These are phyloP conservation scores for Calocera cornea DNA, from an alignment of 768 basidiomycete genomes.

Conservation along the genomic window DNA sequence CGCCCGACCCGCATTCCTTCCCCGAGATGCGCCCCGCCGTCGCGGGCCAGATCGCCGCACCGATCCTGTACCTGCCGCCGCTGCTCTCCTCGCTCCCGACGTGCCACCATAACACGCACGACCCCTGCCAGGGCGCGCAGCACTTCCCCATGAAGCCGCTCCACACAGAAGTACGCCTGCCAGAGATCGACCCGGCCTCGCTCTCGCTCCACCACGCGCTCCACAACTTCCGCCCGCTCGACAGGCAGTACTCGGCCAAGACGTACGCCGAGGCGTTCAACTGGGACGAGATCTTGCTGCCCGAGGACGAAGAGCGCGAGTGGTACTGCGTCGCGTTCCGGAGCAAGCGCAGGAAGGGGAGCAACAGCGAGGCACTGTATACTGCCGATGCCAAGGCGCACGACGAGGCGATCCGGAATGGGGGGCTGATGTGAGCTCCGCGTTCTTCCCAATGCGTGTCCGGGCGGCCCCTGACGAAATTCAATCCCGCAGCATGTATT, in stretches of 20 bases:
- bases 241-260: constrained; percentile 44
- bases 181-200: constrained; percentile 73
- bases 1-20: background rate
- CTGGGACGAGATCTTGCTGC: constrained; percentile 60
- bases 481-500: background rate
- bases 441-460: background rate
- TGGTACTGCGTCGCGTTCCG: constrained; percentile 93
- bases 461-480: background rate
- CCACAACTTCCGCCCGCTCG: constrained; percentile 53
- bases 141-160: constrained; percentile 28
- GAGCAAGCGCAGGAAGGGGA: constrained; percentile 56
- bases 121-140: constrained; percentile 2
- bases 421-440: constrained; percentile 44
- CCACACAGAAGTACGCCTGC: constrained; percentile 60
- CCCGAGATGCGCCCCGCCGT: background rate
- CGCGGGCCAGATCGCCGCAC: constrained; percentile 16
- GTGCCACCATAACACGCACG: constrained; percentile 19
- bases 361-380: constrained; percentile 63
- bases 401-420: constrained; percentile 80
- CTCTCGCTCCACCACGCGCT: constrained; percentile 75
- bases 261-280: constrained; percentile 76
- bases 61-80: constrained; percentile 72
- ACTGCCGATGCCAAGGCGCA: constrained; percentile 78
- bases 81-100: constrained; percentile 63
- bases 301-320: constrained; percentile 58